These are phyloP conservation scores for Pisolithus orientalis DNA, from an alignment of 768 basidiomycete species.

Conservation along the genomic window DNA sequence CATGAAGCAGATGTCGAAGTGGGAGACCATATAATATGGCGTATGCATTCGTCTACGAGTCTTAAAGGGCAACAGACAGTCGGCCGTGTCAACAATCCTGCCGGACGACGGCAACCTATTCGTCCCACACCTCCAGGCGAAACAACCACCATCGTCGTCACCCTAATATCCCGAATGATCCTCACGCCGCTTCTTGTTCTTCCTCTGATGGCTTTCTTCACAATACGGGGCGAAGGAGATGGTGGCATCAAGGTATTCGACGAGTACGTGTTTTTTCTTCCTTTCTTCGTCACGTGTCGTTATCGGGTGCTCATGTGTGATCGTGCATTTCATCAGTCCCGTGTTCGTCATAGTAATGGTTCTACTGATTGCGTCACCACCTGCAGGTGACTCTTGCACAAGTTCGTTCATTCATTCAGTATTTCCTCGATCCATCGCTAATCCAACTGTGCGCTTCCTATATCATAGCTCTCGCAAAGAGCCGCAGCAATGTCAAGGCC, in stretches of 20 bases:
- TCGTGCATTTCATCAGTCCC: conserved; percentile 43
- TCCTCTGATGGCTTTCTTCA: conserved; percentile 64
- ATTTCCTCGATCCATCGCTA: not conserved
- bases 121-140: conserved; percentile 47
- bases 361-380: conserved; percentile 76
- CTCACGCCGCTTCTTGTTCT: conserved; percentile 73
- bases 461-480: conserved; percentile 18
- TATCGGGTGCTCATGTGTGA: no score
- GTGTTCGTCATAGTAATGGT: conserved; percentile 84
- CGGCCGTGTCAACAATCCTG: not conserved
- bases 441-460: no score
- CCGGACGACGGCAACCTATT: not conserved
- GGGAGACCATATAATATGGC: not conserved
- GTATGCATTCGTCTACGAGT: not conserved
- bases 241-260: conserved; percentile 45
- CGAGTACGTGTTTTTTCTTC: conserved; percentile 49
- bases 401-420: conserved; percentile 18
- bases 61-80: not conserved
- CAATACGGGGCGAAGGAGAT: conserved; percentile 49
- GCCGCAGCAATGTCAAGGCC: not conserved
- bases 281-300: conserved; percentile 1
- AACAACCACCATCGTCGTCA: conserved; percentile 75
- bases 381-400: conserved; percentile 67
- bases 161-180: conserved; percentile 80
- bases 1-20: not conserved